A percentile compares a stretch with the other conserved stretches of the same genome.
These are phyloP conservation scores for Tolypocladium tropicale DNA, from an alignment of 2,329 filamentous ascomycete species.

Conservation along the genomic window DNA sequence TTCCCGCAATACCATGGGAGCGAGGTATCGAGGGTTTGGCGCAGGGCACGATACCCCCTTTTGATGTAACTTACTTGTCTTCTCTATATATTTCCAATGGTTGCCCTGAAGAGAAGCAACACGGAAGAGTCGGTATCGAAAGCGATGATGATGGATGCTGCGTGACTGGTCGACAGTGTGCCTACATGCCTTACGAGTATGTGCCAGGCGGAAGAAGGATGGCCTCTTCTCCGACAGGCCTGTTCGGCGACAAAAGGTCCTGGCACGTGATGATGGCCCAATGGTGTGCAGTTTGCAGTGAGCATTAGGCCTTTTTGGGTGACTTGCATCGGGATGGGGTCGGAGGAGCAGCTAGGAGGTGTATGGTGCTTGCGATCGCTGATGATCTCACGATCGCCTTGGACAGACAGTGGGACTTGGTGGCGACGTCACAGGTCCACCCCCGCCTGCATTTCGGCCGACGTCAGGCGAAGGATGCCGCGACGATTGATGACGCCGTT, in stretches of 20 bases:
- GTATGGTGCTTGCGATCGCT: background rate
- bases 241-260: background rate
- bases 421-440: background rate
- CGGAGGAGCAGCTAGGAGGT: background rate
- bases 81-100: background rate
- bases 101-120: background rate
- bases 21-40: slow-evolving; percentile 2
- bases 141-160: too few relatives aligned
- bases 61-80: background rate
- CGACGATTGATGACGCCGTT: too few relatives aligned
- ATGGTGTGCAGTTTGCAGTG: background rate
- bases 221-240: background rate
- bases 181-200: background rate
- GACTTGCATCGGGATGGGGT: background rate
- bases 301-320: background rate
- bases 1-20: slow-evolving; percentile 6
- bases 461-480: background rate
- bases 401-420: background rate
- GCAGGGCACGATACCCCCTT: slow-evolving; percentile 9
- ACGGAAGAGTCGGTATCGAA: background rate
- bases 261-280: background rate
- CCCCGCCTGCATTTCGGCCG: background rate
- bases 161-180: background rate
- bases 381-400: background rate
- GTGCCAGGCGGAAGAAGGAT: too few relatives aligned